Conservation (phyloP, 108 stramenopile genomes). For the Skeletonema menzelii region DNA sequence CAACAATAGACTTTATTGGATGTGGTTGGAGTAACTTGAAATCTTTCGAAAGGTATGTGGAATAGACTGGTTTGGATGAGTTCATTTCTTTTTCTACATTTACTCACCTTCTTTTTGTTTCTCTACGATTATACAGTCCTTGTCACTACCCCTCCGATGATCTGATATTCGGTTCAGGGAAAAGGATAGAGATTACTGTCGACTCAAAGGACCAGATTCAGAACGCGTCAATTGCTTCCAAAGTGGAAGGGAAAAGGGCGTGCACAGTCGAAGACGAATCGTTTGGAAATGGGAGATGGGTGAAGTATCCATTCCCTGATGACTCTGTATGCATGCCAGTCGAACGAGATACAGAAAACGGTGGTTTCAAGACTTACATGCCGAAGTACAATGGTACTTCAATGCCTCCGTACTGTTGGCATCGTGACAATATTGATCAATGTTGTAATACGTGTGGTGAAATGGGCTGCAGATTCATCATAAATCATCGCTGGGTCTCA, state of each 20-base stretch:
- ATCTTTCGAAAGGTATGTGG: conserved; percentile 24
- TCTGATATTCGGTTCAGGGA: conserved; percentile 25
- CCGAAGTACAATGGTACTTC: conserved; percentile 9
- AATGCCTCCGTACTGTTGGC: conserved; percentile 37
- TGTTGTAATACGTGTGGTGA: conserved; percentile 26
- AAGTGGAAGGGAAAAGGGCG: not conserved
- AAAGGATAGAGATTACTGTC: conserved; percentile 11
- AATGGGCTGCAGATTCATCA: conserved; percentile 13
- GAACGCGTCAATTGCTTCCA: not conserved
- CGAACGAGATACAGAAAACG: not conserved
- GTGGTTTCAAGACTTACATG: not conserved
- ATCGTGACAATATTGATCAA: conserved; percentile 36
- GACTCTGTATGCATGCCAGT: conserved; percentile 11
- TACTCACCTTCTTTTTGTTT: not conserved
- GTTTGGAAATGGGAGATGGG: conserved; percentile 29
- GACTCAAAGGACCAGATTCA: not conserved
- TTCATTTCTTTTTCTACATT: not conserved
- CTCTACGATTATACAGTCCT: conserved; percentile 4
- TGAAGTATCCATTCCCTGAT: conserved; percentile 30
- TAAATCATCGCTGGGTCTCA: conserved; percentile 21
- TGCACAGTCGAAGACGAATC: conserved; percentile 25
- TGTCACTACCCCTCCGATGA: conserved; percentile 37
- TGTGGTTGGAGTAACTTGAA: conserved; percentile 45
- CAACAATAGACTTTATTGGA: conserved; percentile 23
- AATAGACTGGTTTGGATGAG: not conserved